phyloP scores from a whole-genome alignment of 495 filamentous ascomycete species.

The Aspergillus diversus region DNA sequence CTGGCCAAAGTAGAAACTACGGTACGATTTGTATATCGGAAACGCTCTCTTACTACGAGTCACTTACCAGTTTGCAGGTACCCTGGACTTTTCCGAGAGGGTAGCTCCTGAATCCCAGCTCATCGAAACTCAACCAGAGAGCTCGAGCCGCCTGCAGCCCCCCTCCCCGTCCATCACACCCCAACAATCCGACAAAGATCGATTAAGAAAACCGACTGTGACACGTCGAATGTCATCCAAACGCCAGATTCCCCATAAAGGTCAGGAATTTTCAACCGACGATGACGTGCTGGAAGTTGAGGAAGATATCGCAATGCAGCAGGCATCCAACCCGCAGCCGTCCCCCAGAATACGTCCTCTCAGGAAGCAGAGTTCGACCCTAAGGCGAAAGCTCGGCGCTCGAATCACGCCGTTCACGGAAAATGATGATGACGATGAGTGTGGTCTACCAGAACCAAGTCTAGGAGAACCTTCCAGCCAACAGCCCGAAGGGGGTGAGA shows the following conservation, averaged over 20 bases:
- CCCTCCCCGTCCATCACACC: conserved; percentile 59
- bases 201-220: conserved; percentile 72
- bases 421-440: conserved; percentile 49
- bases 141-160: conserved; percentile 29
- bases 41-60: neutral
- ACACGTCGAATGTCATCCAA: conserved; percentile 75
- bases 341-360: conserved; percentile 47
- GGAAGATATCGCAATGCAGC: conserved; percentile 46
- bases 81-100: conserved; percentile 38
- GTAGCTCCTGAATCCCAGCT: conserved; percentile 30
- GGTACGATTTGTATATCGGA: conserved; percentile 27
- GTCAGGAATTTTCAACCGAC: conserved; percentile 91
- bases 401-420: conserved; percentile 61
- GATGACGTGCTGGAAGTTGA: conserved; percentile 87
- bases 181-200: conserved; percentile 53
- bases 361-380: conserved; percentile 60
- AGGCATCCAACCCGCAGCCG: conserved; percentile 34
- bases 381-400: conserved; percentile 67
- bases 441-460: conserved; percentile 38
- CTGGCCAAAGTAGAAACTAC: conserved; percentile 40
- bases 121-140: conserved; percentile 41
- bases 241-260: conserved; percentile 71
- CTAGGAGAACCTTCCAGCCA: conserved; percentile 16
- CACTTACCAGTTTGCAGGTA: conserved; percentile 35
- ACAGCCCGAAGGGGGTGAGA: conserved; percentile 1